Percentiles rank a stretch among this genome's conserved stretches.
phyloP scores from a whole-genome alignment of 1,284 basidiomycete species.

The Pseudozyma pruni region DNA sequence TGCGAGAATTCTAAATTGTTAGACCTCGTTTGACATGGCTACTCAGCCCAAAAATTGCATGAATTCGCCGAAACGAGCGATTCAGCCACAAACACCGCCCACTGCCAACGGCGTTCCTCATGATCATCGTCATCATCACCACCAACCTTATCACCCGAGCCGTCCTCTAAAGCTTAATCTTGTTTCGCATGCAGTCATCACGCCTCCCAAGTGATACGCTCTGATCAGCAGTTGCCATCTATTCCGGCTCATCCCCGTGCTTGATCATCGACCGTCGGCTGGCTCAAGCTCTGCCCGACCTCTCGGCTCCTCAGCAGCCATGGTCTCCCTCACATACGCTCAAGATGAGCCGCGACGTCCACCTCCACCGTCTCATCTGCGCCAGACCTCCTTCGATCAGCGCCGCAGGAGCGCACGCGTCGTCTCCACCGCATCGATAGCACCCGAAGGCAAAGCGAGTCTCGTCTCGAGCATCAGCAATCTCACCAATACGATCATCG shows the following conservation, averaged over 20 bases:
- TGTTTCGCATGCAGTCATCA: not conserved
- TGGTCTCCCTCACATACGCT: constrained; percentile 34
- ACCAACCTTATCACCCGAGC: constrained; percentile 7
- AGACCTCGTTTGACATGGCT: not conserved
- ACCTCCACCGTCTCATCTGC: constrained; percentile 3
- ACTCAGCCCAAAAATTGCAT: not conserved
- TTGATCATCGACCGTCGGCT: no score
- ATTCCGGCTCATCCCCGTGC: no score
- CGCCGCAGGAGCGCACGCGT: constrained; percentile 15
- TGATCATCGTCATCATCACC: not conserved
- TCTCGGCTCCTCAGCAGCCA: not conserved
- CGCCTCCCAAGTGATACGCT: not conserved
- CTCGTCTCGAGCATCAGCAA: constrained; percentile 64
- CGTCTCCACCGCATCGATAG: constrained; percentile 40
- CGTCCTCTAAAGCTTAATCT: constrained; percentile 6
- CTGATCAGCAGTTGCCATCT: no score
- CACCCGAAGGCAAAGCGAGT: constrained; percentile 34
- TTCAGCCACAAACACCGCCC: constrained; percentile 6
- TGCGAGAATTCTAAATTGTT: constrained; percentile 1
- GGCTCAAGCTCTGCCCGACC: no score
- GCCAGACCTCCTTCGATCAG: not conserved
- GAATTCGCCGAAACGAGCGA: not conserved
- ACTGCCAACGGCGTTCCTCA: not conserved
- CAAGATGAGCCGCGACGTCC: constrained; percentile 25
- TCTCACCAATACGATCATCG: constrained; percentile 67